Evolutionary conservation across 306 rosid genomes (phyloP).

Genomic region (Neltuma alba): DNA sequence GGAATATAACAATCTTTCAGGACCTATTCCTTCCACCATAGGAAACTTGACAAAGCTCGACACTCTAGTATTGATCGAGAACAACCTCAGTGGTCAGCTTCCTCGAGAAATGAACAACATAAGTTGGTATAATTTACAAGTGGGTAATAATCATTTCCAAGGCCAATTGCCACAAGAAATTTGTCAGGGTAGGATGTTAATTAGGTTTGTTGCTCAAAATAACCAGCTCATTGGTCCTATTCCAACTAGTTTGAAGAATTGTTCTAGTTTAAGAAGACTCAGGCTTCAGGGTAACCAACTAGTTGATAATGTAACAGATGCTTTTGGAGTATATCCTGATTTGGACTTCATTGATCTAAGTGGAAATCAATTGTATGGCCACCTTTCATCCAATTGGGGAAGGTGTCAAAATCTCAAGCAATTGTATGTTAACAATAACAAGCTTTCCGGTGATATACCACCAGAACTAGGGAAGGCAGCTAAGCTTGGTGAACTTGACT

Average conservation of each 20-base stretch:
- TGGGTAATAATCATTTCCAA: neutral
- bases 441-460: conserved; percentile 34
- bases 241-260: conserved; percentile 34
- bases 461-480: conserved; percentile 24
- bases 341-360: conserved; percentile 29
- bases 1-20: neutral
- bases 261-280: conserved; percentile 11
- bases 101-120: conserved; percentile 14
- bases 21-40: conserved; percentile 1
- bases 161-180: conserved; percentile 29
- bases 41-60: conserved; percentile 1
- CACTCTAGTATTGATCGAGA: neutral
- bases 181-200: conserved; percentile 17
- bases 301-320: conserved; percentile 33
- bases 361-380: conserved; percentile 34
- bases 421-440: conserved; percentile 1
- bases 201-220: accelerated
- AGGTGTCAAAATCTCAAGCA: neutral
- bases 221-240: conserved; percentile 15
- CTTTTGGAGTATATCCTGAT: conserved; percentile 33
- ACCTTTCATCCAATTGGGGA: conserved; percentile 29
- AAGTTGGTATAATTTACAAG: neutral
- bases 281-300: conserved; percentile 37
- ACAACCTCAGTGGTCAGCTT: conserved; percentile 22
- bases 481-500: conserved; percentile 24